Evolutionary conservation across 129 eudicot species (phyloP), one percentile per base, ranked within the genome.

Genomic region (Erigeron canadensis): DNA sequence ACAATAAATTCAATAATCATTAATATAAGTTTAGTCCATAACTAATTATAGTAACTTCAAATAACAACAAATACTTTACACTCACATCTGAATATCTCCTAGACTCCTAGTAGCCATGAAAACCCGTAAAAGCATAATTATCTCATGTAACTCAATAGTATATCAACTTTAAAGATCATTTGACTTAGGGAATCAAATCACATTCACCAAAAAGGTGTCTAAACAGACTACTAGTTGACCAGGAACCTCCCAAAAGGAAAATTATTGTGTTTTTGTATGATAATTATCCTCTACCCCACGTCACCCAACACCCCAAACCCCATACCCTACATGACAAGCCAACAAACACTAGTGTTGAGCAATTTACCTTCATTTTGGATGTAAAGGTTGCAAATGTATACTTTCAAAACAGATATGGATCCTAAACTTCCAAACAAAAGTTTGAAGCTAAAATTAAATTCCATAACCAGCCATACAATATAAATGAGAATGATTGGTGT

Each of bases 251-350:
- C 61, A 59, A 63, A 34, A 65, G 55, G 19, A 71, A 60, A 46
- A 34, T 19, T 11, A 51, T 61, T 28, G 48, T 75, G 10, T 55
- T 66, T 65, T 53, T 66, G 63, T 44, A 66, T 55, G 79, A 47
- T 65, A 74, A 51, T 12, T 16, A 38, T 53, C 54, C 11, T 46
- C 79, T 63, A 65, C 79, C 79, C 73, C 63, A 69, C 63, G 7
- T 34, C 34, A 68, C 28, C 45, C 15, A 40, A 19, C 40, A 17
- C 47, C 8, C 63, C 5, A 41, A 70, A 68, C 63, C 75, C 61
- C 65, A 60, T 39, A 55, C 60, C 60, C 39, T 71, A 8, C 45
- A 45, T 76, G 43, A 57, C 12, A 67, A 57, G 44, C 57, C 41
- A 64, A 41, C 50, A 45, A 45, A 45, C 50, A 45, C 50, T 19